Evolutionary conservation across 805 yeast species (phyloP), one percentile per base, ranked within the genome.

Genomic region (Yamadazyma sp.): DNA sequence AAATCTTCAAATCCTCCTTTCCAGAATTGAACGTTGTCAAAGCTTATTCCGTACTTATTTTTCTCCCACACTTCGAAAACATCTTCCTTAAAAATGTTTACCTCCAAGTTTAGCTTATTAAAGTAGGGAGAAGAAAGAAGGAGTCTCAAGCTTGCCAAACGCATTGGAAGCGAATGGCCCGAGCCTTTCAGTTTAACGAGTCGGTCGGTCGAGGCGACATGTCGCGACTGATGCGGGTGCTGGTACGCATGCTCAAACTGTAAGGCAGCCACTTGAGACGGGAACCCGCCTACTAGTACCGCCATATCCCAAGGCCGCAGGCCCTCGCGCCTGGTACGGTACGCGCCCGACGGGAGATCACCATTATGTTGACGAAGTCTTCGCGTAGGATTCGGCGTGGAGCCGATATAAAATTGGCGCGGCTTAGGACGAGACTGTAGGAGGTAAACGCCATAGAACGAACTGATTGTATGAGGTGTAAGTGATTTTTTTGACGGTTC

Each of bases 161-260:
- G 70, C 32, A 71, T 69, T 34, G 67, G 40, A 6, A 37, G 24
- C 7, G 35, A 17, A 5, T 4, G 4, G 9, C 26, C 40, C 5
- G 29, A 15, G 17, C 20, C 6, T 13, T 17, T 30, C 24, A 17
- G 29, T 13, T 18, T 16, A 4, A 23, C 4, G 9, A 29, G 16
- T 7, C 30, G 26, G 12, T 3, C n/a, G 11, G 12, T 15, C 11
- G 14, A 16, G 4, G 25, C 52, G 3, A 85, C 77, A 51, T 78
- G 86, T 25, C 88, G 63, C 0, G 95, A 81, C 35, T 66, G 69
- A 44, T 80, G 68, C 1, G 81, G 66, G 55, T 85, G 93, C 48
- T 86, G 95, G 77, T 85, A 82, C 1, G 95, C 90, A 58, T 84
- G 89, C 51, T 87, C 95, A 57, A 86, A 86, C 56, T 60, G 90